These are phyloP conservation scores for Sungouiozyma ichnusensis DNA, from an alignment of 805 yeast species.

Conservation along the genomic window DNA sequence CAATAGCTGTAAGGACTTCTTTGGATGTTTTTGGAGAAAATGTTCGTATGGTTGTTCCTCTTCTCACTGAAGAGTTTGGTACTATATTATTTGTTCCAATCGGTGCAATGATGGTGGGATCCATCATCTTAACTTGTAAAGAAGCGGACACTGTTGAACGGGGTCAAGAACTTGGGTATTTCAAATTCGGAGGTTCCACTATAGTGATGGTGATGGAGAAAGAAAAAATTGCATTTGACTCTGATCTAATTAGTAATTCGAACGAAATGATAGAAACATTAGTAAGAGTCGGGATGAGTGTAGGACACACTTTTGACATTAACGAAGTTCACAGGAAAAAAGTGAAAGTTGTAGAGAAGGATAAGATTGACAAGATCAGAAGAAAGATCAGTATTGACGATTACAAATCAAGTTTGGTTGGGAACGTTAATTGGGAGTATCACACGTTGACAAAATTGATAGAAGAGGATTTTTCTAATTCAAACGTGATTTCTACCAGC, in stretches of 20 bases:
- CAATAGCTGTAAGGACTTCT: constrained; percentile 87
- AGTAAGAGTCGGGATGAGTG: constrained; percentile 81
- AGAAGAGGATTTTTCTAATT: constrained; percentile 3
- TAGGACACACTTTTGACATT: constrained; percentile 57
- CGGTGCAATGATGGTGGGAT: constrained; percentile 99
- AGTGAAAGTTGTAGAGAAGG: constrained; percentile 23
- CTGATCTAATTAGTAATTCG: constrained; percentile 65
- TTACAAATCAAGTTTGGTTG: constrained; percentile 11
- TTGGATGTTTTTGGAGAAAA: constrained; percentile 92
- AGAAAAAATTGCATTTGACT: constrained; percentile 47
- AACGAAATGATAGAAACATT: constrained; percentile 65
- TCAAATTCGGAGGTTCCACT: constrained; percentile 95
- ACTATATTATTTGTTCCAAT: constrained; percentile 67
- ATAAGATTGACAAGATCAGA: constrained; percentile 21
- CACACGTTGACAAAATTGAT: constrained; percentile 12
- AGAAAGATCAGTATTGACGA: constrained; percentile 22
- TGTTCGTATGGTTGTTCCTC: constrained; percentile 66
- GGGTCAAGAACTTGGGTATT: constrained; percentile 85
- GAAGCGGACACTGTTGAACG: constrained; percentile 49
- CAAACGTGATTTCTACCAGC: background rate
- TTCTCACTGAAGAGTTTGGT: constrained; percentile 70
- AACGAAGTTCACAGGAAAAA: constrained; percentile 41
- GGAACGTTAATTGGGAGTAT: constrained; percentile 23
- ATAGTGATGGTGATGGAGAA: constrained; percentile 55
- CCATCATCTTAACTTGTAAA: constrained; percentile 60